These are phyloP conservation scores for Neurospora crassa DNA, from an alignment of 2,329 filamentous ascomycete species.

Conservation along the genomic window DNA sequence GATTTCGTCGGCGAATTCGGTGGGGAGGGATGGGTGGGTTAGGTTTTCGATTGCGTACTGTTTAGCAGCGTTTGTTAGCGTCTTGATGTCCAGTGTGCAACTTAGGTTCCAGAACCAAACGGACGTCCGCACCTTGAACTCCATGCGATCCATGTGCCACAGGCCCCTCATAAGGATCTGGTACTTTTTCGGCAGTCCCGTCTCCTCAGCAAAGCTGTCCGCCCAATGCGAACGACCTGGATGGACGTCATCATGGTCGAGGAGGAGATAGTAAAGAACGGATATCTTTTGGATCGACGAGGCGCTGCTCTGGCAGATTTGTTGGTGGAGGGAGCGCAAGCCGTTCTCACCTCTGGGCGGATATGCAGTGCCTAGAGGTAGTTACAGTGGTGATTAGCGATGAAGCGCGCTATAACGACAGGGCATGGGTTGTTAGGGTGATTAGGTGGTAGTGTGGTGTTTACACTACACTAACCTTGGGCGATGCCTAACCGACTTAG, in stretches of 20 bases:
- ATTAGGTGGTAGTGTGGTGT: not conserved
- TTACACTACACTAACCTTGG: slow-evolving; percentile 42
- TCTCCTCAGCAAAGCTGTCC: slow-evolving; percentile 47
- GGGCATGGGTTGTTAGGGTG: not conserved
- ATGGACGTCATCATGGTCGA: slow-evolving; percentile 55
- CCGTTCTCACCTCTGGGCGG: slow-evolving; percentile 62
- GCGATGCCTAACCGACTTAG: slow-evolving; percentile 59
- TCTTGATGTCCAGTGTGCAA: not conserved
- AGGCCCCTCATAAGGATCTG: slow-evolving; percentile 73
- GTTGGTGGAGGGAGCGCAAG: slow-evolving; percentile 59
- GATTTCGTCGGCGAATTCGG: slow-evolving; percentile 78
- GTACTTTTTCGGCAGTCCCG: slow-evolving; percentile 65
- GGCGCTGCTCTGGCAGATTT: slow-evolving; percentile 55
- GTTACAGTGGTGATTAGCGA: slow-evolving; percentile 16
- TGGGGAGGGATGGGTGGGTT: slow-evolving; percentile 57
- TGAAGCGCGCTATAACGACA: not conserved
- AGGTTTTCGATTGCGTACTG: slow-evolving; percentile 64
- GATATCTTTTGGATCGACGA: slow-evolving; percentile 72
- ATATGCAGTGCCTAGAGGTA: slow-evolving; percentile 48
- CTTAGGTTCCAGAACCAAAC: not conserved
- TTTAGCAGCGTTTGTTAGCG: slow-evolving; percentile 15
- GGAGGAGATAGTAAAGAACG: slow-evolving; percentile 73
- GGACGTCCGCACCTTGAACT: slow-evolving; percentile 47
- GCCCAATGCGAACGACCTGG: slow-evolving; percentile 38
- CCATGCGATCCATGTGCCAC: slow-evolving; percentile 66